These are phyloP conservation scores for Cymbopogon flexuosus DNA, from an alignment of 202 grass and related monocot species.

Conservation along the genomic window DNA sequence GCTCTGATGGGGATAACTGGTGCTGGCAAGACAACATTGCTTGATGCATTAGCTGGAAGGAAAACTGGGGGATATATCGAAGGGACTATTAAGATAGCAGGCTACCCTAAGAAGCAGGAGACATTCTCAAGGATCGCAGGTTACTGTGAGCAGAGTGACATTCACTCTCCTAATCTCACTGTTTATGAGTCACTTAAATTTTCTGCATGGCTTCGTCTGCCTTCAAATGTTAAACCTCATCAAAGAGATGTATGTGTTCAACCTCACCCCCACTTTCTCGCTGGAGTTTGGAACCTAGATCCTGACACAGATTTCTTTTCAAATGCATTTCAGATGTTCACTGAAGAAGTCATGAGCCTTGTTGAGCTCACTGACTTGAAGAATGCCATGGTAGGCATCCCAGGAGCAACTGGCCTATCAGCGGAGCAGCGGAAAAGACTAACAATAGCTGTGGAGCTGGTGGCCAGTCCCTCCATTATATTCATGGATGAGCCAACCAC, in stretches of 20 bases:
- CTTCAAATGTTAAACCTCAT: constrained; percentile 45
- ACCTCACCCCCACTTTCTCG: background rate
- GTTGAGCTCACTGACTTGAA: constrained; percentile 59
- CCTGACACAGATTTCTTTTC: constrained; percentile 5
- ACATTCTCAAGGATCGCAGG: constrained; percentile 77
- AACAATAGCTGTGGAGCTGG: constrained; percentile 74
- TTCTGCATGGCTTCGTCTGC: constrained; percentile 79
- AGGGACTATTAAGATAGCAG: constrained; percentile 53
- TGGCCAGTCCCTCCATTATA: constrained; percentile 78
- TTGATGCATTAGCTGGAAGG: constrained; percentile 78
- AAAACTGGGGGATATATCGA: constrained; percentile 78
- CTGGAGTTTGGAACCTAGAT: background rate
- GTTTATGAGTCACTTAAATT: constrained; percentile 66
- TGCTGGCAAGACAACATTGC: constrained; percentile 79
- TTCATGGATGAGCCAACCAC: constrained; percentile 91
- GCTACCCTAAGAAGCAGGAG: constrained; percentile 76
- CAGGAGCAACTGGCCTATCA: constrained; percentile 56
- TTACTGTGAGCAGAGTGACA: constrained; percentile 82
- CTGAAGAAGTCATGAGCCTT: constrained; percentile 79
- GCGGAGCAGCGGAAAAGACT: constrained; percentile 72
- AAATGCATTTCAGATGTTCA: constrained; percentile 49
- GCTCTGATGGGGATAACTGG: constrained; percentile 39
- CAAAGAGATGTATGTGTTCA: constrained; percentile 47
- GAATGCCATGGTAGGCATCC: constrained; percentile 66
- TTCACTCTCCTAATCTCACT: constrained; percentile 71